phyloP scores from a whole-genome alignment of 345 rosid species.

The Melaleuca alternifolia region DNA sequence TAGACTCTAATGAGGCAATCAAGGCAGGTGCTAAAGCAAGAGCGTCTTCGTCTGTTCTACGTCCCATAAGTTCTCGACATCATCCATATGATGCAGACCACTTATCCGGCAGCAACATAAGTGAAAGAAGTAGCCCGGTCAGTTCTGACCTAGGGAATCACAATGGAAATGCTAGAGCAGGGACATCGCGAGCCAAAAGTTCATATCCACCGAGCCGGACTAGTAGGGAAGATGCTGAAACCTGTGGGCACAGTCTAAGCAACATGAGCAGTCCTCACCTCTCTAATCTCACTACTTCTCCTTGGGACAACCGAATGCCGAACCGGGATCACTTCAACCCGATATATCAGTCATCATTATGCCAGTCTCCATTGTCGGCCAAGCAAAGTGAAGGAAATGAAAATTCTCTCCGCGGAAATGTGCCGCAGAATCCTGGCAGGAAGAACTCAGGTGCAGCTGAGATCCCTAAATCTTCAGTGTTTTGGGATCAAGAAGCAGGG shows the following conservation, averaged over 20 bases:
- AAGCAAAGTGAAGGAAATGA: constrained; percentile 23
- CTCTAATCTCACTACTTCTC: constrained; percentile 31
- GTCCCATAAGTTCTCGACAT: constrained; percentile 47
- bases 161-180: constrained; percentile 17
- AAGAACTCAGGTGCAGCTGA: constrained; percentile 21
- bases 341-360: constrained; percentile 45
- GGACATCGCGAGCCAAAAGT: constrained; percentile 23
- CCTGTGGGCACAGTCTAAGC: constrained; percentile 43
- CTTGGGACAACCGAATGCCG: constrained; percentile 26
- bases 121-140: constrained; percentile 71
- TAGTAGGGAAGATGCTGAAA: constrained; percentile 47
- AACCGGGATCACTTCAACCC: constrained; percentile 73
- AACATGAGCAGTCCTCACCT: constrained; percentile 49
- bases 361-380: constrained; percentile 44
- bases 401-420: constrained; percentile 8
- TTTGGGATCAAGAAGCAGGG: constrained; percentile 90
- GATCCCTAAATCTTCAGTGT: constrained; percentile 41
- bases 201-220: constrained; percentile 49
- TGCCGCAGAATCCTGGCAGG: constrained; percentile 19
- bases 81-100: constrained; percentile 46
- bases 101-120: constrained; percentile 51
- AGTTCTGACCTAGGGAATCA: constrained; percentile 41
- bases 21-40: constrained; percentile 88
- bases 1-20: constrained; percentile 71
- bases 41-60: constrained; percentile 81